Evolutionary conservation across 148 eudicot species (phyloP).

Genomic region (Rhododendron henanense): DNA sequence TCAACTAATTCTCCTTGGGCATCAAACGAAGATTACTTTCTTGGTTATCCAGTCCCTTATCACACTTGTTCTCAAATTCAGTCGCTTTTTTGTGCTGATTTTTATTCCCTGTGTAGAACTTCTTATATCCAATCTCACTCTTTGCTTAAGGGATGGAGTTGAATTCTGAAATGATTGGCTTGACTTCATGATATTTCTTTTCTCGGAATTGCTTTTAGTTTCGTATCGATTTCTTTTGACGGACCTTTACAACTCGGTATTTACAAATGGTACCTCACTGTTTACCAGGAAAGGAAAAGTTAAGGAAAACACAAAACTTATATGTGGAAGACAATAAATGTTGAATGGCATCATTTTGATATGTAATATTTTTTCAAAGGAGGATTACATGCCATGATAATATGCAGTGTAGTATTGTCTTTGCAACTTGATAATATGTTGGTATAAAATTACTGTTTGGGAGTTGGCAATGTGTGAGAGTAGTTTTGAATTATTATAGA

Average conservation of each 20-base stretch:
- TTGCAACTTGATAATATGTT: not conserved
- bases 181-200: not conserved
- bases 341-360: not conserved
- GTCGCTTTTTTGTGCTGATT: no score
- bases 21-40: no score
- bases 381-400: not conserved
- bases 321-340: not conserved
- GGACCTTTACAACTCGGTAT: not conserved
- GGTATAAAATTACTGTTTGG: no score
- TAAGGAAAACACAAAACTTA: not conserved
- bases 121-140: no score
- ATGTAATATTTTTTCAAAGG: no score
- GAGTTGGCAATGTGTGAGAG: not conserved
- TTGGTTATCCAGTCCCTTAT: no score
- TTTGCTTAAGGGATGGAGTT: not conserved
- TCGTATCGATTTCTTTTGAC: not conserved
- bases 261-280: no score
- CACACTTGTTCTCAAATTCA: no score
- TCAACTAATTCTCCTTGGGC: not conserved
- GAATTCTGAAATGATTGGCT: not conserved
- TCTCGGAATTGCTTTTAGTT: not conserved
- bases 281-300: not conserved
- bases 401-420: not conserved
- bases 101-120: no score
- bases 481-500: not conserved